Evolutionary conservation across 148 eudicot species (phyloP).

Genomic region (Nepenthes mirabilis): DNA sequence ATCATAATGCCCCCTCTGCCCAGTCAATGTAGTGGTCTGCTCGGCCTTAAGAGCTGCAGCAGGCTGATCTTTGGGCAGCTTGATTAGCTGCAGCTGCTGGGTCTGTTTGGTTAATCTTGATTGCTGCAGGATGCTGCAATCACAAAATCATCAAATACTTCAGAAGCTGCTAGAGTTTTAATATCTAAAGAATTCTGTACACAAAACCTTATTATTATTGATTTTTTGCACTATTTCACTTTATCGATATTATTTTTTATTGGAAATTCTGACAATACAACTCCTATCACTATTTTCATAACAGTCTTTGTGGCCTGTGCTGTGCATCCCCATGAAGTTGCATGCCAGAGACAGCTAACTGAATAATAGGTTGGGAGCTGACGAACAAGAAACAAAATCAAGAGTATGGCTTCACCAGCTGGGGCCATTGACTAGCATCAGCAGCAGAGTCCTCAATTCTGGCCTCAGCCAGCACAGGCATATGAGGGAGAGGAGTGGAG

Average conservation of each 20-base stretch:
- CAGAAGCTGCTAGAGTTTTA: no score
- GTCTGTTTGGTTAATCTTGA: conserved; percentile 50
- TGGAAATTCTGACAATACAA: not conserved
- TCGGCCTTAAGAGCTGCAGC: conserved; percentile 50
- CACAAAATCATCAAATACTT: not conserved
- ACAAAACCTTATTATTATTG: no score
- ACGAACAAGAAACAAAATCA: not conserved
- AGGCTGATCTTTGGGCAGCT: conserved; percentile 52
- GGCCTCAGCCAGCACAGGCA: not conserved
- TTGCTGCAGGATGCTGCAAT: conserved; percentile 42
- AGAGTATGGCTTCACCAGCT: not conserved
- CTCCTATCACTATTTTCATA: no score
- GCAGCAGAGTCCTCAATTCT: no score
- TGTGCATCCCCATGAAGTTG: no score
- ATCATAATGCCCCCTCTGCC: conserved; percentile 13
- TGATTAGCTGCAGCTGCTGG: conserved; percentile 20
- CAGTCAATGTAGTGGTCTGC: not conserved
- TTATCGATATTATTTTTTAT: no score
- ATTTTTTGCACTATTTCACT: no score
- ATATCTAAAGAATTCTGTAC: not conserved
- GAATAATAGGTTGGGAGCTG: not conserved
- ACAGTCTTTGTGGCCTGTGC: no score
- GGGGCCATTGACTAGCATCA: not conserved
- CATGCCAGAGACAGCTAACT: no score
- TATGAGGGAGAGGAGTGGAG: not conserved